Percentiles rank a stretch among this genome's conserved stretches.
Conservation (phyloP, 805 yeast genomes). For the Saccharomycopsis oosterbeekiorum region DNA sequence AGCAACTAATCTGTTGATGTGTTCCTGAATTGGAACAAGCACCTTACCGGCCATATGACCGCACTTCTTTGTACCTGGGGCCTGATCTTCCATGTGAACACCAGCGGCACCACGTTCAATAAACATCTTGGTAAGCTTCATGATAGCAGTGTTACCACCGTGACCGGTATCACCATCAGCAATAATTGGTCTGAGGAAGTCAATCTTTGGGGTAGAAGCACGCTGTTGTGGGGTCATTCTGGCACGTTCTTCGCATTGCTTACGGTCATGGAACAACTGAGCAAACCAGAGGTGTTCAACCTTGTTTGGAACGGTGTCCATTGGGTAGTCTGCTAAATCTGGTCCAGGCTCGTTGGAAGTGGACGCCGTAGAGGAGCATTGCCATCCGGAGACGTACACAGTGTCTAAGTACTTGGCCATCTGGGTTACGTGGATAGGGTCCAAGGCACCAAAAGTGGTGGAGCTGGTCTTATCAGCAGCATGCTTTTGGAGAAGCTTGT, state of each 20-base stretch:
- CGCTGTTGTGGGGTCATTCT: slow-evolving; percentile 51
- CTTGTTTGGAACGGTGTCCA: slow-evolving; percentile 98
- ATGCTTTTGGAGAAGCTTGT: slow-evolving; percentile 58
- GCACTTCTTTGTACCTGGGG: slow-evolving; percentile 97
- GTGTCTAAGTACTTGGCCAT: slow-evolving; percentile 95
- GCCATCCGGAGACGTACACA: slow-evolving; percentile 96
- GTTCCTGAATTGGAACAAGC: slow-evolving; percentile 94
- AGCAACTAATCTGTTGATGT: slow-evolving; percentile 86
- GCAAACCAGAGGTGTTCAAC: slow-evolving; percentile 96
- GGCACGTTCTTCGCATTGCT: slow-evolving; percentile 81
- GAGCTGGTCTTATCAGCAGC: slow-evolving; percentile 64
- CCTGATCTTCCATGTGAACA: slow-evolving; percentile 97
- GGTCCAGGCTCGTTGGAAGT: slow-evolving; percentile 97
- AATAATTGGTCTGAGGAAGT: slow-evolving; percentile 86
- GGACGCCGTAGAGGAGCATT: slow-evolving; percentile 95
- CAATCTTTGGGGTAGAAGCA: slow-evolving; percentile 61
- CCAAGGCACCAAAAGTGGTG: slow-evolving; percentile 91
- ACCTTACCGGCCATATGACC: slow-evolving; percentile 99
- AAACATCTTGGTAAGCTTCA: slow-evolving; percentile 90
- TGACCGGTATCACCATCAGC: slow-evolving; percentile 99
- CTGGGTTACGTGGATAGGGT: slow-evolving; percentile 91
- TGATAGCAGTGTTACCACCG: slow-evolving; percentile 95
- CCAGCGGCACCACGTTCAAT: slow-evolving; percentile 99
- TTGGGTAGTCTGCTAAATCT: slow-evolving; percentile 96
- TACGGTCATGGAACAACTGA: slow-evolving; percentile 93